Evolutionary conservation across 768 basidiomycete genomes (phyloP).

Genomic region (Tulasnella sp.): DNA sequence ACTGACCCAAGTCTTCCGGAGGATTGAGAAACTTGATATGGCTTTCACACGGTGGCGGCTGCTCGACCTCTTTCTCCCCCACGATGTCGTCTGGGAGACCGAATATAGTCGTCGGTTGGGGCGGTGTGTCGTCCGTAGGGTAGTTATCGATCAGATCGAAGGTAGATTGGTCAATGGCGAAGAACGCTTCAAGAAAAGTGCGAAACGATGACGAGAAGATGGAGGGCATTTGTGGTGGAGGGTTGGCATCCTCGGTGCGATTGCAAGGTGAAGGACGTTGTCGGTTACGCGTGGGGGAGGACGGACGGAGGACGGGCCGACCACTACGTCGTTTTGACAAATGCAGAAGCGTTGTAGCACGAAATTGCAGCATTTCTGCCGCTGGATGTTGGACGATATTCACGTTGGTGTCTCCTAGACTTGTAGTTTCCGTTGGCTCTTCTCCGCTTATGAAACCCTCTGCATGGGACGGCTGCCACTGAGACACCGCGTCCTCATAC

Average conservation of each 20-base stretch:
- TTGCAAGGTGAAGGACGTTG: not conserved
- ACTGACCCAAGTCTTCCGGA: not conserved
- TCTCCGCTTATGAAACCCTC: not conserved
- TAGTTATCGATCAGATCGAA: constrained; percentile 1
- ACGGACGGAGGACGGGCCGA: not conserved
- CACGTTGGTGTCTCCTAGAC: too few species aligned
- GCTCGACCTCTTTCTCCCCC: not conserved
- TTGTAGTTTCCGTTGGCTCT: too few species aligned
- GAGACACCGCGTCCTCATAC: constrained; percentile 5
- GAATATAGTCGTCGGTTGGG: not conserved
- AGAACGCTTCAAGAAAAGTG: constrained; percentile 3
- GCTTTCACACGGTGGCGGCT: not conserved
- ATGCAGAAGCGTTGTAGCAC: not conserved
- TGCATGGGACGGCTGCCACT: not conserved
- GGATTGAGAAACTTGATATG: not conserved
- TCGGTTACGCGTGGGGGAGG: not conserved
- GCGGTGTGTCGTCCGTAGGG: not conserved
- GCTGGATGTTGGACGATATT: too few species aligned
- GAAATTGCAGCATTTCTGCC: not conserved
- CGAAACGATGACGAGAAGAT: not conserved
- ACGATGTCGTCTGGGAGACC: constrained; percentile 3
- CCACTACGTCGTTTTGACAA: not conserved
- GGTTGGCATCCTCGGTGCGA: not conserved
- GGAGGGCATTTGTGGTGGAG: not conserved
- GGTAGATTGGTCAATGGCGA: not conserved